Conservation (phyloP, 495 filamentous ascomycete species). For the Neurospora sp. region DNA sequence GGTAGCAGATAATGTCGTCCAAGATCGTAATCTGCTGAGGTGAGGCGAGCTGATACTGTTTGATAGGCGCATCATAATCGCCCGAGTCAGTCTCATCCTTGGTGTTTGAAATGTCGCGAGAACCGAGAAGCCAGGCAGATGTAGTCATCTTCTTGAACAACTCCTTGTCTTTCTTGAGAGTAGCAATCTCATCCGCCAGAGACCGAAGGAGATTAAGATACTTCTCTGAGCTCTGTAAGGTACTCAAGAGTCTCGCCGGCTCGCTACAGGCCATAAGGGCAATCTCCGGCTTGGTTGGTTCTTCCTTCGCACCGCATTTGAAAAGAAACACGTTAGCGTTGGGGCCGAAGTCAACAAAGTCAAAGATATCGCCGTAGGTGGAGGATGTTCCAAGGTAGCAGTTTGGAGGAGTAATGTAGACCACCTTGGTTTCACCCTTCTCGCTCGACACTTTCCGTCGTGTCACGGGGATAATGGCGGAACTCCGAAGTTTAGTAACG, state of each 20-base stretch:
- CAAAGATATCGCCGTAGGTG: constrained; percentile 80
- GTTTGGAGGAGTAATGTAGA: constrained; percentile 47
- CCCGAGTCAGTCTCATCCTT: constrained; percentile 41
- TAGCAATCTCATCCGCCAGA: constrained; percentile 57
- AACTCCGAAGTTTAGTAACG: constrained; percentile 46
- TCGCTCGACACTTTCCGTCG: constrained; percentile 20
- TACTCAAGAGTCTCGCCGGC: constrained; percentile 66
- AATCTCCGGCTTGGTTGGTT: constrained; percentile 79
- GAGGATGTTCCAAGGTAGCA: constrained; percentile 70
- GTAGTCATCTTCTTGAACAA: constrained; percentile 65
- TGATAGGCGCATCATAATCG: constrained; percentile 42
- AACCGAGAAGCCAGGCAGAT: constrained; percentile 71
- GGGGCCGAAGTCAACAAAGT: constrained; percentile 87
- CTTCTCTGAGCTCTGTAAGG: constrained; percentile 69
- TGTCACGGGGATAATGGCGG: constrained; percentile 61
- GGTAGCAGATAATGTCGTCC: constrained; percentile 79
- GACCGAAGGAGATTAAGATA: constrained; percentile 73
- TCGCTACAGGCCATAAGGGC: constrained; percentile 67
- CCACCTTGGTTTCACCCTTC: constrained; percentile 16
- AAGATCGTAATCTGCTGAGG: constrained; percentile 66
- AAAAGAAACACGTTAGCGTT: constrained; percentile 83
- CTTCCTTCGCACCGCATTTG: constrained; percentile 76
- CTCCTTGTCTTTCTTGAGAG: constrained; percentile 65
- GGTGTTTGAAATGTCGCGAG: constrained; percentile 59
- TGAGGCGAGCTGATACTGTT: constrained; percentile 62